Evolutionary conservation across 139 green algal species (phyloP).

Genomic region (Picochlorum sp.): DNA sequence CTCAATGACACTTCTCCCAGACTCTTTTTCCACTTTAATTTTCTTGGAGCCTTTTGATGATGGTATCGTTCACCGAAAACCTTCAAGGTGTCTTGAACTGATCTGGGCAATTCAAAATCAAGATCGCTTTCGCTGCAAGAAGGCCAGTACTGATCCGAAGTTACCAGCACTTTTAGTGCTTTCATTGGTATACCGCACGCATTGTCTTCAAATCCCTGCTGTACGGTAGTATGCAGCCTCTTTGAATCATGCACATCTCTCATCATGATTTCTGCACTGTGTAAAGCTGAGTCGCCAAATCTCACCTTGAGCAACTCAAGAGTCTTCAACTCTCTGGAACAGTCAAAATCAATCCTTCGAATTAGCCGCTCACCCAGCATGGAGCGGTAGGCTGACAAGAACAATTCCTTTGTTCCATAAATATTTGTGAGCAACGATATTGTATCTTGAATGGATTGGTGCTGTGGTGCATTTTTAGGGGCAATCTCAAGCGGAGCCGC

Average conservation of each 20-base stretch:
- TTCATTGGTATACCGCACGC: conserved; percentile 14
- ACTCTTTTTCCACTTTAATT: conserved; percentile 69
- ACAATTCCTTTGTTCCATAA: conserved; percentile 71
- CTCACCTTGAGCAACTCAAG: conserved; percentile 93
- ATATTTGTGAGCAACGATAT: conserved; percentile 76
- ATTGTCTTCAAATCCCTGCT: conserved; percentile 2
- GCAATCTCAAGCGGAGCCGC: conserved; percentile 19
- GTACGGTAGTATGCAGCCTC: conserved; percentile 72
- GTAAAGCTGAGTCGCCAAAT: conserved; percentile 77
- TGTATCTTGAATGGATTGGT: conserved; percentile 42
- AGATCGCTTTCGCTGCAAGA: conserved; percentile 17
- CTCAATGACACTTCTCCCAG: conserved; percentile 70
- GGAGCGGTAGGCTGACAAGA: conserved; percentile 86
- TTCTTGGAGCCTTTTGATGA: conserved; percentile 75
- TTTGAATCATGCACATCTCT: conserved; percentile 89
- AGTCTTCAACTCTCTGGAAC: conserved; percentile 73
- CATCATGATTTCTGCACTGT: conserved; percentile 53
- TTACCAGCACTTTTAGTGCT: conserved; percentile 53
- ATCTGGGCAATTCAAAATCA: conserved; percentile 42
- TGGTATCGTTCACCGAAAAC: conserved; percentile 50
- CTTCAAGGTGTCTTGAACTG: conserved; percentile 22
- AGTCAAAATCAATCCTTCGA: conserved; percentile 65
- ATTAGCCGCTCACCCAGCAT: conserved; percentile 81
- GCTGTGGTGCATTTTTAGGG: conserved; percentile 19
- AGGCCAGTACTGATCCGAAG: conserved; percentile 88